These are phyloP conservation scores for Blakeslea trispora DNA, from an alignment of 371 early-diverging fungal genomes.

Conservation along the genomic window DNA sequence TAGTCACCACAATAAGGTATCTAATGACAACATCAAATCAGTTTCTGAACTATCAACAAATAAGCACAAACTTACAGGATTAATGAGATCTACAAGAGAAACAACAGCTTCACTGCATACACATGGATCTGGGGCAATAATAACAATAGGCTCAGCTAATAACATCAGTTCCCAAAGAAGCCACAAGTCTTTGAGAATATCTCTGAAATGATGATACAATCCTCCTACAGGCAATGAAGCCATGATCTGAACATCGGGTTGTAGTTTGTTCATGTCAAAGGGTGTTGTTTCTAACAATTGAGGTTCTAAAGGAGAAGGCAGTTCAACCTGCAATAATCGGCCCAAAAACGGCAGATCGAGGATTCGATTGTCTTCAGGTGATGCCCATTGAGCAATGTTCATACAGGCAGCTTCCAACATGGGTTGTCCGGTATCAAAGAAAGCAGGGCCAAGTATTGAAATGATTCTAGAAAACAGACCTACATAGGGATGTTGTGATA, in stretches of 20 bases:
- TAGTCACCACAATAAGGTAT: slow-evolving; percentile 95
- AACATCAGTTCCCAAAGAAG: slow-evolving; percentile 93
- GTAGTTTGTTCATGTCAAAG: slow-evolving; percentile 67
- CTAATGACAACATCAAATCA: slow-evolving; percentile 24
- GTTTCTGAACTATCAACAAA: not conserved
- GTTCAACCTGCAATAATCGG: slow-evolving; percentile 64
- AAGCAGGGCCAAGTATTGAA: slow-evolving; percentile 74
- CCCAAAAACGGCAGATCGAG: slow-evolving; percentile 81
- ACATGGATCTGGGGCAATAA: slow-evolving; percentile 87
- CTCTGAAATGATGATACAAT: slow-evolving; percentile 79
- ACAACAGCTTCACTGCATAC: slow-evolving; percentile 85
- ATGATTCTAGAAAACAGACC: slow-evolving; percentile 85
- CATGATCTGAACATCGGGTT: slow-evolving; percentile 75
- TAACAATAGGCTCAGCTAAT: slow-evolving; percentile 90
- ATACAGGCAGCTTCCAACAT: slow-evolving; percentile 83
- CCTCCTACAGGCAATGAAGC: slow-evolving; percentile 69
- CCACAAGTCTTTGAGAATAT: slow-evolving; percentile 84
- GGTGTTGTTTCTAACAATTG: slow-evolving; percentile 81
- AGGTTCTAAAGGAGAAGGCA: slow-evolving; percentile 76
- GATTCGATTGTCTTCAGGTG: slow-evolving; percentile 34
- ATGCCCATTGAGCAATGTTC: slow-evolving; percentile 72
- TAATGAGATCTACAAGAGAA: slow-evolving; percentile 88
- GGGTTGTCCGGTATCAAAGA: slow-evolving; percentile 76
- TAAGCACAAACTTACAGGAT: slow-evolving; percentile 79
- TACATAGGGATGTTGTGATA: slow-evolving; percentile 87